A percentile compares a stretch with the other conserved stretches of the same genome.
These are phyloP conservation scores for Jimgerdemannia flammicorona DNA, from an alignment of 192 early-diverging fungal genomes.

Conservation along the genomic window DNA sequence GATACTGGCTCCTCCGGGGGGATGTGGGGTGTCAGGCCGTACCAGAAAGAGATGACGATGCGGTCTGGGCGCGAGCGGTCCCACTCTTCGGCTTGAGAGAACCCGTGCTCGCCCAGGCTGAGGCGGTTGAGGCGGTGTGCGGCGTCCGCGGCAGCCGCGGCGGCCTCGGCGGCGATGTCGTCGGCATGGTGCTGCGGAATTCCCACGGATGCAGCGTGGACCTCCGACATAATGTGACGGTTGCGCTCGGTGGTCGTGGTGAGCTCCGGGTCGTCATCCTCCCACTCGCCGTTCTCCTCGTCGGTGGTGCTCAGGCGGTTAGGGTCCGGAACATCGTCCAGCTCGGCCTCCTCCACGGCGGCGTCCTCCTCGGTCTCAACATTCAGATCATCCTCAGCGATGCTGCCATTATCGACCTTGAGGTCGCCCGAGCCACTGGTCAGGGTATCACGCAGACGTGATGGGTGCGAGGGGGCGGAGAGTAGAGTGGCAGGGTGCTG, in stretches of 20 bases:
- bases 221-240: slow-evolving; percentile 15
- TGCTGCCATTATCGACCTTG: slow-evolving; percentile 1
- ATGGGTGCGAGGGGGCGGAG: background rate
- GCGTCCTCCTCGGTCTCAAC: slow-evolving; percentile 24
- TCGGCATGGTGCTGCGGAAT: background rate
- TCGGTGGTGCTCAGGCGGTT: slow-evolving; percentile 21
- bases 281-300: slow-evolving; percentile 14
- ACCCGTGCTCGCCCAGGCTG: slow-evolving; percentile 11
- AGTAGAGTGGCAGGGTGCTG: background rate
- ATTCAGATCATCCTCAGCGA: slow-evolving; percentile 21
- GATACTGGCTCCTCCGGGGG: slow-evolving; percentile 13
- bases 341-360: slow-evolving; percentile 20
- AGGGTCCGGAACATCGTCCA: slow-evolving; percentile 27
- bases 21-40: background rate
- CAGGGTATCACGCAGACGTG: background rate
- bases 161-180: background rate
- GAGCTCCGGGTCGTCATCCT: slow-evolving; percentile 18
- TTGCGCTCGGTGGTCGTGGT: slow-evolving; percentile 23
- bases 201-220: background rate
- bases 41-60: slow-evolving; percentile 11
- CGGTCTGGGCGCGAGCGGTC: slow-evolving; percentile 4
- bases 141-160: background rate
- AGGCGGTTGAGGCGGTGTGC: background rate
- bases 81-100: slow-evolving; percentile 3
- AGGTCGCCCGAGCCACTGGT: background rate